A percentile compares a stretch with the other conserved stretches of the same genome.
Evolutionary conservation across 768 basidiomycete genomes (phyloP).

Genomic region (Agrocybe praecox): DNA sequence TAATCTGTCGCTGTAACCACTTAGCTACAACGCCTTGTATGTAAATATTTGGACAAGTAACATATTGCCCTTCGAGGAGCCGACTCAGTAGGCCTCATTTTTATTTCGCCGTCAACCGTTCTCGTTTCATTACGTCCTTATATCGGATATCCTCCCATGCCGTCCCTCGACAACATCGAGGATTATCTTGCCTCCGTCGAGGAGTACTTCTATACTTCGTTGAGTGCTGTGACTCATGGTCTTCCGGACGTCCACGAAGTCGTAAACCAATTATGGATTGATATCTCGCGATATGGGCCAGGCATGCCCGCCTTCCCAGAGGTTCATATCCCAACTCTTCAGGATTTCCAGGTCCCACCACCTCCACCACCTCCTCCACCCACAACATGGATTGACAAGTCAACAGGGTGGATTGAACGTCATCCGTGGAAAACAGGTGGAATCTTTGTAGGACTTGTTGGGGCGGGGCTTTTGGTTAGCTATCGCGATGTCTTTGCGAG

Average conservation of each 20-base stretch:
- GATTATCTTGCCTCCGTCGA: slow-evolving; percentile 70
- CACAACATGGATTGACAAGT: slow-evolving; percentile 46
- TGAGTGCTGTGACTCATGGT: slow-evolving; percentile 58
- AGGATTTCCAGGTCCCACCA: slow-evolving; percentile 67
- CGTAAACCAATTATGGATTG: slow-evolving; percentile 71
- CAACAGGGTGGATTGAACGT: slow-evolving; percentile 51
- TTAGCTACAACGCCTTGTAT: slow-evolving; percentile 3
- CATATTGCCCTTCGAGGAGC: too few relatives aligned
- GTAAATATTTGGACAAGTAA: too few relatives aligned
- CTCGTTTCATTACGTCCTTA: neutral
- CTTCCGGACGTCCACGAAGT: slow-evolving; percentile 68
- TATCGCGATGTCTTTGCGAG: slow-evolving; percentile 43
- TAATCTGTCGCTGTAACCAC: slow-evolving; percentile 8
- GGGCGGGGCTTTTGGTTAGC: slow-evolving; percentile 62
- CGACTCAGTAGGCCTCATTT: too few relatives aligned
- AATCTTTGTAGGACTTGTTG: slow-evolving; percentile 57
- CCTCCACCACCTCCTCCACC: slow-evolving; percentile 63
- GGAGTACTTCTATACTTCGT: slow-evolving; percentile 57
- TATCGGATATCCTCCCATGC: slow-evolving; percentile 16
- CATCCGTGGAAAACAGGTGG: slow-evolving; percentile 67
- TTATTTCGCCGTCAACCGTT: too few relatives aligned
- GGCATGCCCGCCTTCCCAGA: slow-evolving; percentile 56
- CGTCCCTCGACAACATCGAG: slow-evolving; percentile 66
- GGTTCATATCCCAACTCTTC: slow-evolving; percentile 61
- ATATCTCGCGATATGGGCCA: slow-evolving; percentile 82